Conservation (phyloP, 2,329 filamentous ascomycete genomes). For the Phialophora chinensis region DNA sequence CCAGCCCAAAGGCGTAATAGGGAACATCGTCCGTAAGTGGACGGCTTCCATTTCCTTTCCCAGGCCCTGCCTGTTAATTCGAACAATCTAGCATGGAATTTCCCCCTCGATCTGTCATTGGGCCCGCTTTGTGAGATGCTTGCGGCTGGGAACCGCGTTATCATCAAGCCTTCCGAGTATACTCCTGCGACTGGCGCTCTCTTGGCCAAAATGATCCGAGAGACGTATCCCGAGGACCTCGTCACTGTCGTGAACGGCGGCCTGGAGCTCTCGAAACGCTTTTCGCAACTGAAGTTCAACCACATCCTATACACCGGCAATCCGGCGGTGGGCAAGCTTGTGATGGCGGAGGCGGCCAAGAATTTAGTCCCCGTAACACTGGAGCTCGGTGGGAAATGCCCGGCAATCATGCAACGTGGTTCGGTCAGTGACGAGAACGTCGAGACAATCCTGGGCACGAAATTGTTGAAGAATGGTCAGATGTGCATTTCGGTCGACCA, state of each 20-base stretch:
- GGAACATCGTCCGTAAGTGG: conserved; percentile 23
- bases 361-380: conserved; percentile 53
- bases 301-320: conserved; percentile 57
- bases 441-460: conserved; percentile 52
- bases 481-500: conserved; percentile 52
- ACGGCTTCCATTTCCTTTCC: neutral
- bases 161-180: conserved; percentile 56
- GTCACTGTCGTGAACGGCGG: conserved; percentile 48
- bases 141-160: conserved; percentile 50
- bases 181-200: conserved; percentile 46
- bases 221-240: conserved; percentile 51
- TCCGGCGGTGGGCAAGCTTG: conserved; percentile 46
- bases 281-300: conserved; percentile 50
- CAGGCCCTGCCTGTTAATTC: neutral
- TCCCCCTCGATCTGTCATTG: conserved; percentile 49
- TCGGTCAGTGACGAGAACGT: conserved; percentile 53
- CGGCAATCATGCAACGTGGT: conserved; percentile 51
- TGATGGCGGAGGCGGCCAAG: conserved; percentile 52
- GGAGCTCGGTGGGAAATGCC: conserved; percentile 55
- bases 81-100: conserved; percentile 51
- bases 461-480: conserved; percentile 53
- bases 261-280: conserved; percentile 45
- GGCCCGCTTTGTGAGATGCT: conserved; percentile 53
- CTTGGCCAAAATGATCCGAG: conserved; percentile 48
- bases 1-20: conserved; percentile 19